phyloP scores from a whole-genome alignment of 306 rosid species.

The Casuarina glauca region DNA sequence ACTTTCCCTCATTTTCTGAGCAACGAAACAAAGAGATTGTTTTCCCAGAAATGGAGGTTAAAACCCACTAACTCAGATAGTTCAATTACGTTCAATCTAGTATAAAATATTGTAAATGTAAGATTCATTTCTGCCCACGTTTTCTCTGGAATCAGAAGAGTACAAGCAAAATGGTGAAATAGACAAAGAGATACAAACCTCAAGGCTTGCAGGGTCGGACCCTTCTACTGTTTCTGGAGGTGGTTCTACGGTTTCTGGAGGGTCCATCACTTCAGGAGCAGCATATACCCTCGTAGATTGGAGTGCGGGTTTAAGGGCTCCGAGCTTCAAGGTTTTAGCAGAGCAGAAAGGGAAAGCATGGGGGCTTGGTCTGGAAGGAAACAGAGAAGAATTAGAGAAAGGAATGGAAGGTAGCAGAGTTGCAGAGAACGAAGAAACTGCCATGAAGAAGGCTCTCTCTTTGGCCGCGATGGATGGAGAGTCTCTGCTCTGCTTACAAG shows the following conservation, averaged over 20 bases:
- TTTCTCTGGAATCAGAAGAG: slow-evolving; percentile 1
- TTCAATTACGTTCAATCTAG: background rate
- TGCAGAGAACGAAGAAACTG: slow-evolving; percentile 67
- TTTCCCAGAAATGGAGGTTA: background rate
- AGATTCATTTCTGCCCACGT: background rate
- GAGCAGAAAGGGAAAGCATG: slow-evolving; percentile 33
- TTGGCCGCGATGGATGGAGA: background rate
- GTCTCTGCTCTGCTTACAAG: background rate
- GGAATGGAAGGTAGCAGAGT: slow-evolving; percentile 50
- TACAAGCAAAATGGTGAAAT: slow-evolving; percentile 8
- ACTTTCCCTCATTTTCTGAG: background rate
- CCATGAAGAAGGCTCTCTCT: slow-evolving; percentile 47
- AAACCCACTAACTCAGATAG: background rate
- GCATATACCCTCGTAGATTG: slow-evolving; percentile 54
- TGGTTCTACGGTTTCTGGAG: slow-evolving; percentile 41
- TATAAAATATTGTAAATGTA: background rate
- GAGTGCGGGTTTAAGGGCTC: slow-evolving; percentile 40
- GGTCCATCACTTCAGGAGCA: slow-evolving; percentile 67
- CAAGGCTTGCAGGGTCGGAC: slow-evolving; percentile 27
- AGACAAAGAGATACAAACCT: slow-evolving; percentile 42
- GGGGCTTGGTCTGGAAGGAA: slow-evolving; percentile 39
- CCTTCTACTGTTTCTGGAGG: slow-evolving; percentile 45
- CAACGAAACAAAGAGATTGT: background rate
- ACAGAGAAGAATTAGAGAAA: slow-evolving; percentile 44
- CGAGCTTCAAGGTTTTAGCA: slow-evolving; percentile 36